Evolutionary conservation across 1,284 basidiomycete genomes (phyloP), one percentile per base, ranked within the genome.

Genomic region (Inonotus obliquus): DNA sequence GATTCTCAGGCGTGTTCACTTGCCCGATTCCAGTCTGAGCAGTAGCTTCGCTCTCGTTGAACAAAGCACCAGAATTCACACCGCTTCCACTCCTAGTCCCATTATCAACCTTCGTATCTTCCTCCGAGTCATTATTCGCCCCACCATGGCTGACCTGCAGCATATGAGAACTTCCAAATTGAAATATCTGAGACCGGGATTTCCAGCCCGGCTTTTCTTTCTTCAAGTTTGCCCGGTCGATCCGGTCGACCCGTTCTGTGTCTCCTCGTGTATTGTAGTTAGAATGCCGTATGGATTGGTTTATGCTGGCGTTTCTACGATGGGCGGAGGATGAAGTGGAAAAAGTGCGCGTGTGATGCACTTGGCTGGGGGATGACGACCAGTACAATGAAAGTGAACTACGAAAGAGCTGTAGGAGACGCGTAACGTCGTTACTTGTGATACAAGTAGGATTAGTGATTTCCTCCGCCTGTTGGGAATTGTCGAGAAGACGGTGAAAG

Each of bases 341-440:
- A 17, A 21, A 21, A 23, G n/a, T 5, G 23, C 4, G 25, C 86
- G 86, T 45, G 83, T 74, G 67, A 87, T 1, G 41, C 9, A n/a
- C 0, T n/a, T 44, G 10, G 17, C 17, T 9, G 17, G 11, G 4
- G 17, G 41, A 0, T 9, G 41, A 89, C 65, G 86, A 82, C 76
- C 86, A 84, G 64, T 90, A 91, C 66, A 82, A 86, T 37, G 89
- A 71, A 23, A 91, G 79, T 3, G 87, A 85, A 67, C 81, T 87
- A 84, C 89, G 90, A 70, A 93, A 91, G 1, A 92, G 73, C 68
- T 92, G 91, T 86, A 93, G 87, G 13, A 93, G 75, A n/a, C 89
- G 80, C 2, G 91, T 88, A 52, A 93, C 77, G 68, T 93, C 91
- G 66, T 44, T 4, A 44, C 87, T 87, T 0, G 90, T 90, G 70